These are phyloP conservation scores for Lecanicillium sp. DNA, from an alignment of 2,329 filamentous ascomycete species.

Conservation along the genomic window DNA sequence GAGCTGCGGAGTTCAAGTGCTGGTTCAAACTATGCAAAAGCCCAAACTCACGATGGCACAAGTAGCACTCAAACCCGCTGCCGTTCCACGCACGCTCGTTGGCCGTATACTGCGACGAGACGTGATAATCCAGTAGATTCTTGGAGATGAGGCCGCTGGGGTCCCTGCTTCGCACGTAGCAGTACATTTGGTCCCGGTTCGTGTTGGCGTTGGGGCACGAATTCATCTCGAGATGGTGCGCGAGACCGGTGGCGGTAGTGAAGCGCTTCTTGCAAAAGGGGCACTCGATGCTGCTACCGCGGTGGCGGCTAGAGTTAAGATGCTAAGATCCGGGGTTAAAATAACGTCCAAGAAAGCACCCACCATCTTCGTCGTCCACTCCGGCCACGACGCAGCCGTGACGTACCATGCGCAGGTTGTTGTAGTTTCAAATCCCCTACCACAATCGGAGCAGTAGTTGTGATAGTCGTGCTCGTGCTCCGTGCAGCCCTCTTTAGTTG, in stretches of 20 bases:
- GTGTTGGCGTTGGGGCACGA: slow-evolving; percentile 42
- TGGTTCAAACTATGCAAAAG: slow-evolving; percentile 34
- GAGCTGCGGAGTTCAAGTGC: slow-evolving; percentile 46
- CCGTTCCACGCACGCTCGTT: slow-evolving; percentile 41
- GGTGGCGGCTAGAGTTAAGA: slow-evolving; percentile 46
- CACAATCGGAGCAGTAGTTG: slow-evolving; percentile 28
- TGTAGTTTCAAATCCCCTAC: slow-evolving; percentile 26
- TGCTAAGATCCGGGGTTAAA: slow-evolving; percentile 36
- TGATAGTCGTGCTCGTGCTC: slow-evolving; percentile 27
- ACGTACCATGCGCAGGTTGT: slow-evolving; percentile 28
- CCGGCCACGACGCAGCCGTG: not conserved
- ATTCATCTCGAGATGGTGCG: slow-evolving; percentile 51
- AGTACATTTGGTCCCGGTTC: slow-evolving; percentile 43
- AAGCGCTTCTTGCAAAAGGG: slow-evolving; percentile 46
- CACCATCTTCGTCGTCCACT: not conserved
- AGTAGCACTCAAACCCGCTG: slow-evolving; percentile 19
- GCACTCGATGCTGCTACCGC: slow-evolving; percentile 38
- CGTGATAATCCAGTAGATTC: slow-evolving; percentile 41
- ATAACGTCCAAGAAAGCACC: not conserved
- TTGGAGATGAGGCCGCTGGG: slow-evolving; percentile 43
- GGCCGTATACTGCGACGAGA: slow-evolving; percentile 29
- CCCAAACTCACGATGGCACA: slow-evolving; percentile 44
- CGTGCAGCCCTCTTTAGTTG: slow-evolving; percentile 12
- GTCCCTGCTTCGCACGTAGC: slow-evolving; percentile 40
- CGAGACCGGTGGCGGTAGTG: slow-evolving; percentile 46